Evolutionary conservation across 352 stramenopile genomes (phyloP).

Genomic region (Pelagophyceae sp.): DNA sequence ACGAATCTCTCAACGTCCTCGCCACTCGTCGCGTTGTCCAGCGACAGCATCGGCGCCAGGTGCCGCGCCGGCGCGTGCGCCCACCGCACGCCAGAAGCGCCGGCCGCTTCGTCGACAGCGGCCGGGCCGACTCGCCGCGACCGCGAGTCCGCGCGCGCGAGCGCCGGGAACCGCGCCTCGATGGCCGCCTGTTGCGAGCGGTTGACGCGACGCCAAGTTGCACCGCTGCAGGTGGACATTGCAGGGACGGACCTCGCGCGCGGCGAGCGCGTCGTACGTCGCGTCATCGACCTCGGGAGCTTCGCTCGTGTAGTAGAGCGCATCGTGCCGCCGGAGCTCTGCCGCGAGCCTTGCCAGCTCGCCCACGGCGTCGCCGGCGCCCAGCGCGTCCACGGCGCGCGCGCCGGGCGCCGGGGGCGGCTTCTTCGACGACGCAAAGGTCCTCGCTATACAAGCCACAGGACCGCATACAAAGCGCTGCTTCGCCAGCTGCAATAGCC

Average conservation of each 20-base stretch:
- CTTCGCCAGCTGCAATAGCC: too few relatives aligned
- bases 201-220: too few relatives aligned
- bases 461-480: too few relatives aligned
- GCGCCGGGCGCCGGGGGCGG: background rate
- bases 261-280: slow-evolving; percentile 53
- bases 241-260: too few relatives aligned
- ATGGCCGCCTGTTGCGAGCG: too few relatives aligned
- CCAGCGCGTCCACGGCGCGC: background rate
- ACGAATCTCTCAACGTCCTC: background rate
- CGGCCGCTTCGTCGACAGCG: background rate
- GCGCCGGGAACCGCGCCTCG: background rate
- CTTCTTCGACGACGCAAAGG: too few relatives aligned
- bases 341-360: slow-evolving; percentile 22
- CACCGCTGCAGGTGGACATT: too few relatives aligned
- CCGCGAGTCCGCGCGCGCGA: background rate
- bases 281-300: slow-evolving; percentile 42
- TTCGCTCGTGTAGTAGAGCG: slow-evolving; percentile 41
- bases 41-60: slow-evolving; percentile 35
- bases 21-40: slow-evolving; percentile 28
- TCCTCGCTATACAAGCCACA: too few relatives aligned
- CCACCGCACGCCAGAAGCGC: too few relatives aligned
- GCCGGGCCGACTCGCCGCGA: background rate
- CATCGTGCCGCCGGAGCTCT: slow-evolving; percentile 44
- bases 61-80: slow-evolving; percentile 38
- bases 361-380: background rate